These are phyloP conservation scores for Annulohypoxylon maeteangense DNA, from an alignment of 495 filamentous ascomycete species.

Conservation along the genomic window DNA sequence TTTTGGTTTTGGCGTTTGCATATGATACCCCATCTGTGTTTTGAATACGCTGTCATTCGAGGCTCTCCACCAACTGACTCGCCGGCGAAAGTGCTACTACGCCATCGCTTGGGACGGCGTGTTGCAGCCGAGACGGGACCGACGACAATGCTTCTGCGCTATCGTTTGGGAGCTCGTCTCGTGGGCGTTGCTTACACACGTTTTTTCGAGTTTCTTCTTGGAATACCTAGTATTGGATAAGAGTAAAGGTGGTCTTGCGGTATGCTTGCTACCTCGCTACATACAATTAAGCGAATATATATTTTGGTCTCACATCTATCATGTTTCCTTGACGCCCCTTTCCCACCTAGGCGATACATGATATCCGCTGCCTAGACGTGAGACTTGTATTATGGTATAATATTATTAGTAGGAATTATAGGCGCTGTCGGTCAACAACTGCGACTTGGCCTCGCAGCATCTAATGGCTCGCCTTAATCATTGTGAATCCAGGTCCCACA, in stretches of 20 bases:
- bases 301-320: constrained; percentile 16
- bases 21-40: constrained; percentile 71
- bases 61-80: constrained; percentile 49
- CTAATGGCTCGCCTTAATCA: constrained; percentile 40
- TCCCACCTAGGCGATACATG: constrained; percentile 6
- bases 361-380: neutral
- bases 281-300: constrained; percentile 33
- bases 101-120: constrained; percentile 69
- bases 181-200: constrained; percentile 60
- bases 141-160: constrained; percentile 66
- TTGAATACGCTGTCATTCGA: constrained; percentile 59
- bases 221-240: constrained; percentile 18
- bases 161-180: constrained; percentile 62
- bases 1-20: constrained; percentile 44
- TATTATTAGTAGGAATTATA: constrained; percentile 11
- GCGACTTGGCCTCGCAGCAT: neutral
- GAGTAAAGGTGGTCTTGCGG: constrained; percentile 28
- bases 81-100: constrained; percentile 67
- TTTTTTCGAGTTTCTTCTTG: constrained; percentile 44
- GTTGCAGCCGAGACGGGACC: constrained; percentile 60
- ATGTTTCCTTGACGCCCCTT: constrained; percentile 15
- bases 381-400: constrained; percentile 22
- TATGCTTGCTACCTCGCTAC: constrained; percentile 40
- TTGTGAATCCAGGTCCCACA: constrained; percentile 48
- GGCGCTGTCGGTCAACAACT: constrained; percentile 4